Base-by-base conservation (phyloP, 2,329 filamentous ascomycete species). In the Plectosphaerella sp. region DNA sequence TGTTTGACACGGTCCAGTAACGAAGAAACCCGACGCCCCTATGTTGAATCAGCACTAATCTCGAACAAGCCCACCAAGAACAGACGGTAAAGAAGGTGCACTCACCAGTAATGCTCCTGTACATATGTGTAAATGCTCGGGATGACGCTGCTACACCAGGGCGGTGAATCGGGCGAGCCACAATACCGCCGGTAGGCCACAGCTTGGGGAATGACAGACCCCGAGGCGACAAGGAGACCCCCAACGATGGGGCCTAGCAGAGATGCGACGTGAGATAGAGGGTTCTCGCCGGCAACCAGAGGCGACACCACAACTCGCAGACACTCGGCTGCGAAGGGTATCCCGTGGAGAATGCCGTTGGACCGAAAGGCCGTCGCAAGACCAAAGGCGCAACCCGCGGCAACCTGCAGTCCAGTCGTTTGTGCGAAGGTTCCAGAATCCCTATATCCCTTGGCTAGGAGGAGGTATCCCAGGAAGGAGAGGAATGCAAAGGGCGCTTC, bases 71-170 rank as follows among this genome's bases (percentile, higher is more conserved):
- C 37, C 37, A 15, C 37, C 37, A 14, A 15, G 10, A 15, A 14
- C 37, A 39, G 10, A 5, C 10, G 14, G 14, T 14, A 39, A n/a
- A 4, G 36, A 14, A 9, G 50, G 12, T 50, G 49, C 6, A 69
- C 83, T 67, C 78, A 96, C 92, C 94, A 99, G 69, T 99, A 97
- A 62, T 89, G 77, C 45, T 78, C 77, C 66, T 99, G 94, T 2
- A 97, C 93, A 75, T 88, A 97, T 0, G 84, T 79, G 70, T 96
- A 97, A 54, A 99, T 92, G 66, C 91, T 96, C 4, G 94, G 94
- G 12, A 92, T 57, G n/a, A 71, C 66, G 16, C 74, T 77, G 18
- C 69, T 65, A 67, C 94, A 99, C 94, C 94, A 99, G 4, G 84
- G 80, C 52, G 89, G 74, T 53, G 63, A 62, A 8, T 60, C 60